A percentile compares a stretch with the other conserved stretches of the same genome.
Evolutionary conservation across 2,329 filamentous ascomycete genomes (phyloP).

Genomic region (Xylariaceae sp.): DNA sequence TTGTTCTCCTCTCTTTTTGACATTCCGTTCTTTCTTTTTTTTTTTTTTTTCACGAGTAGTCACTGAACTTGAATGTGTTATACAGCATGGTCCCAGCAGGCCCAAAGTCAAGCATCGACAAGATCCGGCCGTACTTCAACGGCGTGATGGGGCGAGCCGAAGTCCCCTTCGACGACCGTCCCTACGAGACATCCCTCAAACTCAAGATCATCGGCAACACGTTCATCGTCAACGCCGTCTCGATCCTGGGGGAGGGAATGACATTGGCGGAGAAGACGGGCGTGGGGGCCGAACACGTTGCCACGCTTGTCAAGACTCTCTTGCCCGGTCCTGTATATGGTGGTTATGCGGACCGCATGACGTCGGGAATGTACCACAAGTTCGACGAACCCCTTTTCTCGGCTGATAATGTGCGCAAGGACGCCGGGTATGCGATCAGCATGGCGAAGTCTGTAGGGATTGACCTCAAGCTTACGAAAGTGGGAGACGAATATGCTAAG

Average conservation of each 20-base stretch:
- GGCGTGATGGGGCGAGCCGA: slow-evolving; percentile 62
- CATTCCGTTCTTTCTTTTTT: too few relatives aligned
- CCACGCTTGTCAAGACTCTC: slow-evolving; percentile 65
- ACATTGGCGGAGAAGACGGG: slow-evolving; percentile 77
- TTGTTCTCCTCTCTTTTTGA: background rate
- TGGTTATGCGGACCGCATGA: slow-evolving; percentile 72
- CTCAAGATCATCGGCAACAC: slow-evolving; percentile 85
- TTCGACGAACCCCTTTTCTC: slow-evolving; percentile 76
- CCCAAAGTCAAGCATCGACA: slow-evolving; percentile 50
- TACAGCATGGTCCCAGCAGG: slow-evolving; percentile 59
- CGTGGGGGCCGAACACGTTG: slow-evolving; percentile 65
- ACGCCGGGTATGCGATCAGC: slow-evolving; percentile 67
- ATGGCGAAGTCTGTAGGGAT: slow-evolving; percentile 62
- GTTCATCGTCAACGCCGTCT: slow-evolving; percentile 78
- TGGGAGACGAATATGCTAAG: slow-evolving; percentile 65
- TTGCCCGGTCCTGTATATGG: slow-evolving; percentile 75
- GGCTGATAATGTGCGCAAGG: slow-evolving; percentile 79
- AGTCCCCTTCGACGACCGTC: slow-evolving; percentile 40
- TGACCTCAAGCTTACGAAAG: slow-evolving; percentile 60
- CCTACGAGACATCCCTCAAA: slow-evolving; percentile 53
- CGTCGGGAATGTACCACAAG: slow-evolving; percentile 70
- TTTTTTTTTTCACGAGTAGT: too few relatives aligned
- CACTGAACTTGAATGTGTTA: background rate
- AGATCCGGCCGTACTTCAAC: slow-evolving; percentile 59
- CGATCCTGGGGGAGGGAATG: slow-evolving; percentile 73